These are phyloP conservation scores for Aegilops speltoides DNA, from an alignment of 176 grass and related monocot species.

Conservation along the genomic window DNA sequence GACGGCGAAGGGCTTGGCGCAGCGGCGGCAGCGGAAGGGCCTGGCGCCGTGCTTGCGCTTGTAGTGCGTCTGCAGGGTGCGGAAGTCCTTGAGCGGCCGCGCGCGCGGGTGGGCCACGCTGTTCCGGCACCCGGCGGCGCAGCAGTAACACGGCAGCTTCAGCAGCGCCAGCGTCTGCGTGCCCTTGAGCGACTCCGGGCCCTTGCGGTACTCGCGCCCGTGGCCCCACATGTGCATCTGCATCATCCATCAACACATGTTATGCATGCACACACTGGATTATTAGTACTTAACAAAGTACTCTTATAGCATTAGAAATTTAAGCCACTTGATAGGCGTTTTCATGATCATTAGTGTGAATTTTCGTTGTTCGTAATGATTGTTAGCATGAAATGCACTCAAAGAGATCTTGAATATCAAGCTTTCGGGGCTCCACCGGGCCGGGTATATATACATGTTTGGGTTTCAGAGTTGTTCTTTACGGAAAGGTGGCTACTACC, in stretches of 20 bases:
- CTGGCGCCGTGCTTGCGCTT: constrained; percentile 91
- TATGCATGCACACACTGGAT: background rate
- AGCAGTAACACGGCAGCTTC: constrained; percentile 96
- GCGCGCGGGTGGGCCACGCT: constrained; percentile 69
- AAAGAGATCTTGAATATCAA: background rate
- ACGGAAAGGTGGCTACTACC: background rate
- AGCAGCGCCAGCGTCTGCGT: constrained; percentile 75
- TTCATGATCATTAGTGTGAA: background rate
- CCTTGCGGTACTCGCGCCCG: constrained; percentile 91
- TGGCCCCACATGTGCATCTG: constrained; percentile 99
- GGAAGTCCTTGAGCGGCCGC: constrained; percentile 90
- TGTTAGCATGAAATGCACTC: constrained; percentile 11
- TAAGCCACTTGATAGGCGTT: background rate
- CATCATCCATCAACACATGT: constrained; percentile 6
- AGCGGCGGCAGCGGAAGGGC: constrained; percentile 86
- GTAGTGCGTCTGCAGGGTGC: constrained; percentile 98
- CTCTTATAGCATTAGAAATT: background rate
- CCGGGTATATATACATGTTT: background rate
- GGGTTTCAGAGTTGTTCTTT: constrained; percentile 4
- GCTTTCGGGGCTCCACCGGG: background rate
- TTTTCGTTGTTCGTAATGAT: background rate
- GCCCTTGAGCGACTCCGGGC: constrained; percentile 84
- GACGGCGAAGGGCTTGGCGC: constrained; percentile 92
- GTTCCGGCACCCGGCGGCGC: constrained; percentile 86
- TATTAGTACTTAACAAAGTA: background rate